phyloP scores from a whole-genome alignment of 345 rosid genomes.

The Citrus australasica region DNA sequence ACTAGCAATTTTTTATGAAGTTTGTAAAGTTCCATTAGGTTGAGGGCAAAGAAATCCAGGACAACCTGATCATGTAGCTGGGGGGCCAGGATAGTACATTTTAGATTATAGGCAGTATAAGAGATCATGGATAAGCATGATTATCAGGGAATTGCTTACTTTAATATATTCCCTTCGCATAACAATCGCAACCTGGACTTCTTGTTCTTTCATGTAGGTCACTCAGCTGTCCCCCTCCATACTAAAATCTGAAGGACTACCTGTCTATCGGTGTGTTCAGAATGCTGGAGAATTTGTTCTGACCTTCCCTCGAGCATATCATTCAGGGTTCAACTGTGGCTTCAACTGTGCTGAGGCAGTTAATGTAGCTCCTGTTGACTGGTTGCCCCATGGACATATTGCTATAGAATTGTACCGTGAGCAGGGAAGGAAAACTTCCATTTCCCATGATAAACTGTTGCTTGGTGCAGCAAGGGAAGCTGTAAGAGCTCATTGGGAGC shows the following conservation, averaged over 20 bases:
- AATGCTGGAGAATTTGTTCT: conserved; percentile 91
- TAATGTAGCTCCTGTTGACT: conserved; percentile 97
- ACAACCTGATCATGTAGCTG: not conserved
- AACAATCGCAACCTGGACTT: not conserved
- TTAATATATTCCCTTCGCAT: not conserved
- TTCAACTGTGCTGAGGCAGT: conserved; percentile 99
- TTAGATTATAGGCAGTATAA: not conserved
- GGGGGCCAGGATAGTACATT: not conserved
- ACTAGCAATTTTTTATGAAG: not conserved
- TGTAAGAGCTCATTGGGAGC: conserved; percentile 95
- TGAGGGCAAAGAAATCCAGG: not conserved
- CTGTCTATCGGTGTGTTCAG: conserved; percentile 89
- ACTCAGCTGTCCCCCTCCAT: conserved; percentile 96
- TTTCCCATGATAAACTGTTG: conserved; percentile 92
- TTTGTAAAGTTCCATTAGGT: not conserved
- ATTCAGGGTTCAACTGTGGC: conserved; percentile 94
- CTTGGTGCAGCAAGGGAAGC: conserved; percentile 99
- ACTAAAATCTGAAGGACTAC: conserved; percentile 87
- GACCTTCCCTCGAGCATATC: conserved; percentile 98
- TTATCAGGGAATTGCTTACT: not conserved
- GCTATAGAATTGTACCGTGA: conserved; percentile 85
- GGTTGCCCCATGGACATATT: conserved; percentile 97
- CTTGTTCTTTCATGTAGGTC: conserved; percentile 51
- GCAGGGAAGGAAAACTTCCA: conserved; percentile 92
- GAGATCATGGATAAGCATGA: conserved; percentile 1